Evolutionary conservation across 2,329 filamentous ascomycete genomes (phyloP), one percentile per base, ranked within the genome.

Genomic region (Fusarium equiseti): DNA sequence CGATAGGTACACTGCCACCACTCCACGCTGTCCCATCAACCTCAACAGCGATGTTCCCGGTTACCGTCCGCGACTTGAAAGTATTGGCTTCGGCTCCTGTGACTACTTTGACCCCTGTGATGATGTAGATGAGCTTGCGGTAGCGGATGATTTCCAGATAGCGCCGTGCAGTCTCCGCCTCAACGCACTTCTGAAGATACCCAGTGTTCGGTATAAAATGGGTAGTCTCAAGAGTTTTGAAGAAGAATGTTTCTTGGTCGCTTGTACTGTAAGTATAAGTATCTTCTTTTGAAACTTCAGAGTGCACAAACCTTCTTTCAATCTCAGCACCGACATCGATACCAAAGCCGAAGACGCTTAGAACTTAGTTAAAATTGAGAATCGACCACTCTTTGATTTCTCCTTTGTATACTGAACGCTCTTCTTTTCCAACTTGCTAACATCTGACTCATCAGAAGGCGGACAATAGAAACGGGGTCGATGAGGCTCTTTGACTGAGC

Each of bases 51-150:
- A 48, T 12, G 8, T 27, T 20, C 3, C 57, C 62, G 3, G 52
- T 57, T 2, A 45, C 1, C 1, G 46, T 24, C 3, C 43, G 51
- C 5, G 58, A 63, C 1, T 46, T 60, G 4, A 13, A 6, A 4
- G 58, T 48, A 3, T 59, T 57, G 11, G 55, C 58, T 27, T 50
- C 18, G 8, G 65, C 61, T 3, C 65, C 65, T 20, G 31, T 48
- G 3, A 60, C 68, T 6, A 51, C 8, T 20, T 66, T 68, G 2
- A 69, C 12, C 2, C 65, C 68, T 2, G 68, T 69, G 12, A 70
- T 66, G 12, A 70, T 20, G 13, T 68, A 70, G 24, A 68, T 7
- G 3, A 65, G 68, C 3, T 66, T 70, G 20, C 54, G 51, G 20
- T 58, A 68, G 8, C 51, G 16, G 13, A 18, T 27, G 2, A 6